Conservation (phyloP, 768 basidiomycete genomes). For the Cubamyces sp. region DNA sequence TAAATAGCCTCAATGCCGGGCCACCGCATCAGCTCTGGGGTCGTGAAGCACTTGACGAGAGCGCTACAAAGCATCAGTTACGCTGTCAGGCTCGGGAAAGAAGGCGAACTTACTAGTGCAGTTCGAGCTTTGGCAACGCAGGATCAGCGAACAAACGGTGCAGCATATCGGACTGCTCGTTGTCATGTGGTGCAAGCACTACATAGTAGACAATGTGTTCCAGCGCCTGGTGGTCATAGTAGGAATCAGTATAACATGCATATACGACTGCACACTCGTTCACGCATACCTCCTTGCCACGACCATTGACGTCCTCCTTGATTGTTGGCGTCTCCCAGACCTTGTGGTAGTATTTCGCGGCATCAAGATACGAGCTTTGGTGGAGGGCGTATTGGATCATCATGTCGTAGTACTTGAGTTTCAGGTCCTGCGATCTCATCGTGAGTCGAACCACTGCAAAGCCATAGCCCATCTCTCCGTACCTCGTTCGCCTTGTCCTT, state of each 20-base stretch:
- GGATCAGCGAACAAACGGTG: constrained; percentile 84
- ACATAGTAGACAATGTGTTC: constrained; percentile 96
- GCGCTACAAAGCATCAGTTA: constrained; percentile 57
- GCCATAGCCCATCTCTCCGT: constrained; percentile 11
- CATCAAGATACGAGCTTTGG: constrained; percentile 85
- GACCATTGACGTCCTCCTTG: constrained; percentile 76
- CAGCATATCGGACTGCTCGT: constrained; percentile 97
- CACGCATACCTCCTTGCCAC: constrained; percentile 64
- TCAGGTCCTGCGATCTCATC: constrained; percentile 69
- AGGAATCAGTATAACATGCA: constrained; percentile 3
- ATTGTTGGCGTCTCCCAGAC: constrained; percentile 97
- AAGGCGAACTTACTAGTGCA: constrained; percentile 70
- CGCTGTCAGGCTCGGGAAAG: neutral
- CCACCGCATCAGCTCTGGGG: constrained; percentile 95
- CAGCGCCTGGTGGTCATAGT: constrained; percentile 61
- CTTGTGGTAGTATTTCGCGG: constrained; percentile 93
- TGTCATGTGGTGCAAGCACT: constrained; percentile 90
- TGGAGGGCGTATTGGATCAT: constrained; percentile 96
- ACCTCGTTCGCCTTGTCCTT: constrained; percentile 91
- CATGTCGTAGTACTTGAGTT: constrained; percentile 93
- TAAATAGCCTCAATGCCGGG: constrained; percentile 90
- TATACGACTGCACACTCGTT: neutral
- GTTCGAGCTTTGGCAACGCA: constrained; percentile 75
- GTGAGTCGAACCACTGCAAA: neutral
- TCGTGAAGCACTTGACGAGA: constrained; percentile 91